Percentiles rank a stretch among this genome's conserved stretches.
Conservation (phyloP, 768 basidiomycete species). For the Chiua virens region DNA sequence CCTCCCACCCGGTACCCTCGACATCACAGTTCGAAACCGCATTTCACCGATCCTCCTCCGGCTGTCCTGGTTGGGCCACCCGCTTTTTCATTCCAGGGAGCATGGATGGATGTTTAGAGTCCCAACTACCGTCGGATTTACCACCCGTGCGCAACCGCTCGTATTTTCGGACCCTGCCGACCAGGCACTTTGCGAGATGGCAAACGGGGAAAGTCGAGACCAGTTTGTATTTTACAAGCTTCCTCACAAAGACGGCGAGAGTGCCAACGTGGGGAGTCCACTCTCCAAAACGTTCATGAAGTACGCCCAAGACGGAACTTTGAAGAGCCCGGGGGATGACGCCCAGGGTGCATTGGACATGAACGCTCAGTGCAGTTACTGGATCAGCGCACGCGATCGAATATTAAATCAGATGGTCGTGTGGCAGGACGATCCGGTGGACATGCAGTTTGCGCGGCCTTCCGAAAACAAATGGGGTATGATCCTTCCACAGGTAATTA, state of each 20-base stretch:
- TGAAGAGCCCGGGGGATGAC: constrained; percentile 78
- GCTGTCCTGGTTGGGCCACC: constrained; percentile 85
- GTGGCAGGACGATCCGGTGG: constrained; percentile 58
- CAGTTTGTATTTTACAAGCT: constrained; percentile 83
- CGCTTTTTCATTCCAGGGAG: constrained; percentile 80
- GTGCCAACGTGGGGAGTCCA: constrained; percentile 93
- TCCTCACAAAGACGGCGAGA: constrained; percentile 94
- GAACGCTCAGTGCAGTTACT: constrained; percentile 95
- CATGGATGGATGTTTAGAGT: constrained; percentile 94
- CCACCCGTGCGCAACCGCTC: constrained; percentile 47
- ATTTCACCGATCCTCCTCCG: constrained; percentile 83
- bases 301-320: constrained; percentile 81
- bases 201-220: constrained; percentile 33
- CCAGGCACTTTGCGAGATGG: constrained; percentile 49
- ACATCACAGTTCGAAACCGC: constrained; percentile 81
- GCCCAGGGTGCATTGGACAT: constrained; percentile 86
- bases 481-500: constrained; percentile 93
- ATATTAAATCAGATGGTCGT: constrained; percentile 92
- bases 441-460: constrained; percentile 50
- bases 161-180: constrained; percentile 67
- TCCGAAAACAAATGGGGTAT: constrained; percentile 70
- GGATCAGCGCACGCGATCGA: constrained; percentile 93
- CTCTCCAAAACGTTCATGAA: constrained; percentile 88
- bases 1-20: constrained; percentile 66
- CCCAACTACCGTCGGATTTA: constrained; percentile 43